Evolutionary conservation across 2,329 filamentous ascomycete species (phyloP).

Genomic region (Pseudogymnoascus sp.): DNA sequence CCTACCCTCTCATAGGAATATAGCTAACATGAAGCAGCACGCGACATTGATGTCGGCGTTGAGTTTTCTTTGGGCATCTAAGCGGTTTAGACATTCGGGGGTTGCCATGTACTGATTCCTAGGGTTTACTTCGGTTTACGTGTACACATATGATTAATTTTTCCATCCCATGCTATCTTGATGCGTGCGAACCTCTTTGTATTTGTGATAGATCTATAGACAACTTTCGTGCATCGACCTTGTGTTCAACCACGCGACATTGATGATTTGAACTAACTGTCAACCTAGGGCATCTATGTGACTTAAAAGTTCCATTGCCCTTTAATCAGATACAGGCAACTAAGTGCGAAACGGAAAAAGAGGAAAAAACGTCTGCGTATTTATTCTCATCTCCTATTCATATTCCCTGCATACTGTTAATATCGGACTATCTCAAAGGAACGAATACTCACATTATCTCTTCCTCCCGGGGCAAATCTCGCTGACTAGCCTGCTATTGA

Average conservation of each 20-base stretch:
- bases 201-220: neutral
- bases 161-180: neutral
- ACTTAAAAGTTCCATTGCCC: neutral
- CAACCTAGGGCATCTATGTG: neutral
- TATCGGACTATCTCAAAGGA: no score
- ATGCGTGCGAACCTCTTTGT: neutral
- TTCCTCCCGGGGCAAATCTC: neutral
- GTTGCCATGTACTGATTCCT: constrained; percentile 10
- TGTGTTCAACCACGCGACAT: neutral
- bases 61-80: constrained; percentile 91
- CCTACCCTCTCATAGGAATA: constrained; percentile 1
- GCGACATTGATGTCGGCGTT: constrained; percentile 94
- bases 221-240: neutral
- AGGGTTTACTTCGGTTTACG: constrained; percentile 7
- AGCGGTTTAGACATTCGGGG: constrained; percentile 18
- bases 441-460: no score
- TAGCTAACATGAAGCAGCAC: constrained; percentile 46
- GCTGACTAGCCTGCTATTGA: neutral
- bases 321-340: neutral
- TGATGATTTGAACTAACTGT: neutral
- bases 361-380: neutral
- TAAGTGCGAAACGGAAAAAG: neutral
- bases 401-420: no score
- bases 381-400: neutral
- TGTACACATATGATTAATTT: constrained; percentile 9